phyloP scores from a whole-genome alignment of 2,329 filamentous ascomycete genomes.

The Aspergillus vadensis region DNA sequence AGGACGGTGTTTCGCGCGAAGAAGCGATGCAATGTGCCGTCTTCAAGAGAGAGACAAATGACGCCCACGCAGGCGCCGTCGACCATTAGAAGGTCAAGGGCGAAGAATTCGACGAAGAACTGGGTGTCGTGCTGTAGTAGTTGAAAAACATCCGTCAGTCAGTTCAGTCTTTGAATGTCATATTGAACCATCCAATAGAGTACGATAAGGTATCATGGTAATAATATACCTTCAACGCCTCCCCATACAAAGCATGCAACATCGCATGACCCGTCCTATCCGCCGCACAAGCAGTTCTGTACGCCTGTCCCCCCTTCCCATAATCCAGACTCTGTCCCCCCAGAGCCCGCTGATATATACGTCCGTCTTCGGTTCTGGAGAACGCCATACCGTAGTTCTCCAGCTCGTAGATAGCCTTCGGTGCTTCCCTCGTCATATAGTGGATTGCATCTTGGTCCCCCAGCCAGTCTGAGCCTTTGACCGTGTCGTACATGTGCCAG shows the following conservation, averaged over 20 bases:
- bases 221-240: slow-evolving; percentile 56
- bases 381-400: slow-evolving; percentile 98
- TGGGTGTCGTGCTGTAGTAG: slow-evolving; percentile 92
- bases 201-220: too few species aligned
- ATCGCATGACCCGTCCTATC: slow-evolving; percentile 97
- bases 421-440: slow-evolving; percentile 10
- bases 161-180: too few species aligned
- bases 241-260: slow-evolving; percentile 96
- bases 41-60: slow-evolving; percentile 97
- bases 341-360: slow-evolving; percentile 98
- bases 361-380: slow-evolving; percentile 89
- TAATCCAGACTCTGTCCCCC: slow-evolving; percentile 94
- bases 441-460: slow-evolving; percentile 11
- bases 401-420: slow-evolving; percentile 59
- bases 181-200: too few species aligned
- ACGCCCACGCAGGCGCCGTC: slow-evolving; percentile 95
- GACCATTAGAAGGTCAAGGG: slow-evolving; percentile 95
- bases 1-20: slow-evolving; percentile 94
- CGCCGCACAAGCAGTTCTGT: slow-evolving; percentile 92
- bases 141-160: too few species aligned
- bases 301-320: slow-evolving; percentile 96
- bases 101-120: slow-evolving; percentile 99
- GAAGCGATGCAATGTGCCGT: slow-evolving; percentile 96
- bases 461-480: slow-evolving; percentile 12
- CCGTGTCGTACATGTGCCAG: slow-evolving; percentile 12